phyloP scores from a whole-genome alignment of 768 basidiomycete species.

The Lactarius deliciosus region DNA sequence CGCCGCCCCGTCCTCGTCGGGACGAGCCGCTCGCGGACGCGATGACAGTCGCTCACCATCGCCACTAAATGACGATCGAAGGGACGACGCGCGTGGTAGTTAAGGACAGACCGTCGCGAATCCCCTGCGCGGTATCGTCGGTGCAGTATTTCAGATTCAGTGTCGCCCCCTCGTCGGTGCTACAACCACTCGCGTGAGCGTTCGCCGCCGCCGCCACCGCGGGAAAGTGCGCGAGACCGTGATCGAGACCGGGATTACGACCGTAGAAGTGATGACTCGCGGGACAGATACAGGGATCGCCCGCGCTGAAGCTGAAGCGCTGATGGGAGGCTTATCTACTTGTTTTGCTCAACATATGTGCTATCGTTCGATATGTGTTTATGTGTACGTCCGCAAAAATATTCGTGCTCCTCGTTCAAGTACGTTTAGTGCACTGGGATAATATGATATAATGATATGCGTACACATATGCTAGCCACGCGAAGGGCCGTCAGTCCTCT shows the following conservation, averaged over 20 bases:
- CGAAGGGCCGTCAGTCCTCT: neutral
- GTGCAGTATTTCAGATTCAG: conserved; percentile 22
- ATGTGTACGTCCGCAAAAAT: neutral
- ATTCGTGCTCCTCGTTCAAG: neutral
- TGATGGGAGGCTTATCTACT: neutral
- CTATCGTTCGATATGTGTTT: neutral
- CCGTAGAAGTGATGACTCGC: conserved; percentile 25
- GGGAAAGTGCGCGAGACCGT: conserved; percentile 13
- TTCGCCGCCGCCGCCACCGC: conserved; percentile 17
- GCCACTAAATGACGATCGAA: conserved; percentile 13
- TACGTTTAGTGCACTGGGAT: neutral
- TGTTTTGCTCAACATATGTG: neutral
- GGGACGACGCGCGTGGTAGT: conserved; percentile 9
- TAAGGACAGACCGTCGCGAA: conserved; percentile 13
- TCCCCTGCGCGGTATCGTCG: conserved; percentile 19
- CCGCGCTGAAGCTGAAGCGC: conserved; percentile 9
- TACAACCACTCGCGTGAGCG: conserved; percentile 13
- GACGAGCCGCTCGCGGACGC: conserved; percentile 22
- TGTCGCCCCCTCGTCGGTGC: conserved; percentile 21
- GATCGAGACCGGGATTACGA: conserved; percentile 19
- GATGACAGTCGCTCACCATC: conserved; percentile 24
- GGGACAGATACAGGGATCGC: conserved; percentile 25
- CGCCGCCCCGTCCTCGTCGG: conserved; percentile 30
- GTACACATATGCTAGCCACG: neutral
- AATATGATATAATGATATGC: conserved; percentile 11